Percentiles rank a stretch among this genome's conserved stretches.
Evolutionary conservation across 768 basidiomycete genomes (phyloP).

Genomic region (Rhizopogon vesiculosus): DNA sequence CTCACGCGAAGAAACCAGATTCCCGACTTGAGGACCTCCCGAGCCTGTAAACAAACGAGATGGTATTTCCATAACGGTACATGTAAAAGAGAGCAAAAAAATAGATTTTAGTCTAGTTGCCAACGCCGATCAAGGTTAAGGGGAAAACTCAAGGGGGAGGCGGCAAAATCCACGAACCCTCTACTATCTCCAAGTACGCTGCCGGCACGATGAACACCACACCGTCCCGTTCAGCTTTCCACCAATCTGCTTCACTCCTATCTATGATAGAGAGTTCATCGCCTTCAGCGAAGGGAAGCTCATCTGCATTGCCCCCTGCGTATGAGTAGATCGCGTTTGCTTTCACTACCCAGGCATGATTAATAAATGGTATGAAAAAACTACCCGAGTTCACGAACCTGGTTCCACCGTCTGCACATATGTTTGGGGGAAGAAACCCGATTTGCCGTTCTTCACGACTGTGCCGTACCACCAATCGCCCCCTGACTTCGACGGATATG

Average conservation of each 20-base stretch:
- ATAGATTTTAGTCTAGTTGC: constrained; percentile 79
- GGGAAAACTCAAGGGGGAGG: constrained; percentile 47
- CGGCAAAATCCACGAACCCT: constrained; percentile 77
- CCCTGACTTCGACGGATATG: constrained; percentile 80
- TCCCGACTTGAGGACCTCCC: neutral
- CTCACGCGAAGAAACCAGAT: neutral
- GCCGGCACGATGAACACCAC: constrained; percentile 89
- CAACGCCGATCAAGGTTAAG: constrained; percentile 41
- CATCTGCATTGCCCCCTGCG: constrained; percentile 63
- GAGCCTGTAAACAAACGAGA: constrained; percentile 1
- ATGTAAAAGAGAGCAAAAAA: constrained; percentile 49
- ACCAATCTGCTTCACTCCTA: constrained; percentile 84
- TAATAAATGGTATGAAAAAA: neutral
- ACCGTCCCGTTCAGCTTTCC: constrained; percentile 89
- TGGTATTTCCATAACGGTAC: constrained; percentile 14
- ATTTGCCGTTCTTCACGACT: constrained; percentile 53
- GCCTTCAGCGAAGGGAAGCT: constrained; percentile 82
- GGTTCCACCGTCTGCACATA: constrained; percentile 74
- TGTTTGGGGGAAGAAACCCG: constrained; percentile 87
- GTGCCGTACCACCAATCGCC: constrained; percentile 96
- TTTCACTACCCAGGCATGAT: constrained; percentile 36
- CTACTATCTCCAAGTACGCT: constrained; percentile 77
- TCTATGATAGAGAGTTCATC: constrained; percentile 79
- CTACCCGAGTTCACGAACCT: constrained; percentile 33
- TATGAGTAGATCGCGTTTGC: constrained; percentile 85